Percentiles rank a stretch among this genome's conserved stretches.
Conservation (phyloP, 495 filamentous ascomycete species). For the Aeminium ludgeri region DNA sequence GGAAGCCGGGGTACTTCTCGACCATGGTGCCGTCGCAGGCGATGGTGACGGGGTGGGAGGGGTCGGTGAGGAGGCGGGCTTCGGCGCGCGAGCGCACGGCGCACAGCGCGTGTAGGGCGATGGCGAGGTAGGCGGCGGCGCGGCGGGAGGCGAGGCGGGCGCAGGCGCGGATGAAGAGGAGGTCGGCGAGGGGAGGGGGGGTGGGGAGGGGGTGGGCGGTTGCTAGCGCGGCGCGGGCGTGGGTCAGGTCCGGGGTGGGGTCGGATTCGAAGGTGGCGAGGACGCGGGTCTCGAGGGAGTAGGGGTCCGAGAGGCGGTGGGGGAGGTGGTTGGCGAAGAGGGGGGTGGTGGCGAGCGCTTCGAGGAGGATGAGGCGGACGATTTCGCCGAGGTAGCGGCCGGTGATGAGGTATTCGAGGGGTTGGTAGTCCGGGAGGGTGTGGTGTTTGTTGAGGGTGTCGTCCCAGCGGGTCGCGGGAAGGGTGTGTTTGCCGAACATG, state of each 20-base stretch:
- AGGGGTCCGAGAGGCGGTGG: conserved; percentile 32
- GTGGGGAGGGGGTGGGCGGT: conserved; percentile 33
- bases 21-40: conserved; percentile 50
- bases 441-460: conserved; percentile 26
- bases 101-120: conserved; percentile 49
- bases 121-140: conserved; percentile 45
- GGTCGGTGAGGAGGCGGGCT: conserved; percentile 14
- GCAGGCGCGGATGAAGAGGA: conserved; percentile 37
- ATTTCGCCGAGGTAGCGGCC: conserved; percentile 40
- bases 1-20: conserved; percentile 45
- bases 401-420: conserved; percentile 34
- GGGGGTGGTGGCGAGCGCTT: conserved; percentile 37
- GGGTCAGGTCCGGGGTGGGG: conserved; percentile 27
- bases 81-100: conserved; percentile 37
- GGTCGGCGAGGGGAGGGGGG: conserved; percentile 33
- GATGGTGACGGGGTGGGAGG: conserved; percentile 30
- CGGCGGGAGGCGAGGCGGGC: conserved; percentile 40
- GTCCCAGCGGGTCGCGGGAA: conserved; percentile 28
- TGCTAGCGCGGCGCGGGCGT: conserved; percentile 33
- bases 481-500: conserved; percentile 29
- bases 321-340: conserved; percentile 42
- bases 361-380: conserved; percentile 34
- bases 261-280: conserved; percentile 45
- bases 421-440: conserved; percentile 28
- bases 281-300: conserved; percentile 44